Evolutionary conservation across 257 asterid genomes (phyloP), one percentile per base, ranked within the genome.

Genomic region (Solanum pinnatisectum): DNA sequence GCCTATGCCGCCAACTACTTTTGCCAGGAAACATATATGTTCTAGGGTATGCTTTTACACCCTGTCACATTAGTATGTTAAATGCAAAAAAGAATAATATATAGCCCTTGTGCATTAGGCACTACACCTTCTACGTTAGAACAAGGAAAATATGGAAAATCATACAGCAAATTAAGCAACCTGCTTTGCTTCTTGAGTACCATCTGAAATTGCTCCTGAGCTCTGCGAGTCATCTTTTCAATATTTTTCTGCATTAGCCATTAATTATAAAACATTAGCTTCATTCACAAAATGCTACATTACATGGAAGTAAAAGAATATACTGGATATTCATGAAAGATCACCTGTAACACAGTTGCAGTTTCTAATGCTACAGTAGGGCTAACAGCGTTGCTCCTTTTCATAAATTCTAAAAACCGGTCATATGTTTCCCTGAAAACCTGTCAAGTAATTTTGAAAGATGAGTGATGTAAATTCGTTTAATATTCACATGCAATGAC

Each of bases 201-300:
- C 98, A 96, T 95, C 88, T 97, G 99, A 90, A 97, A 92, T 91
- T 97, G 99, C 92, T 97, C 99, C 90, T 97, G 99, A 83, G 99
- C 99, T 93, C 93, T 94, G 87, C 98, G 96, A 83, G 99, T 97
- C 91, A 97, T 98, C 90, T 92, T 95, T 91, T 95, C 99, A 92
- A 97, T 92, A 91, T 94, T 97, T 88, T 96, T 93, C 99, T 97
- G 99, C 88, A 82, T 88, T 65, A 86, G 88, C 44, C 52, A 77
- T 89, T 67, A 82, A 84, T 86, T 68, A 79, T 52, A 87, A 86
- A 90, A 60, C 88, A 86, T 94, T 89, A 93, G 92, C 91, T 87
- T 89, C 73, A 88, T 73, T 83, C 84, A 89, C 23, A 88, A 91
- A 83, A 89, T 77, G 36, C 49, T 46, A 56, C 49, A 72, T 46